Base-by-base conservation (phyloP, 441 rosid species). In the Aquilaria agallochum region DNA sequence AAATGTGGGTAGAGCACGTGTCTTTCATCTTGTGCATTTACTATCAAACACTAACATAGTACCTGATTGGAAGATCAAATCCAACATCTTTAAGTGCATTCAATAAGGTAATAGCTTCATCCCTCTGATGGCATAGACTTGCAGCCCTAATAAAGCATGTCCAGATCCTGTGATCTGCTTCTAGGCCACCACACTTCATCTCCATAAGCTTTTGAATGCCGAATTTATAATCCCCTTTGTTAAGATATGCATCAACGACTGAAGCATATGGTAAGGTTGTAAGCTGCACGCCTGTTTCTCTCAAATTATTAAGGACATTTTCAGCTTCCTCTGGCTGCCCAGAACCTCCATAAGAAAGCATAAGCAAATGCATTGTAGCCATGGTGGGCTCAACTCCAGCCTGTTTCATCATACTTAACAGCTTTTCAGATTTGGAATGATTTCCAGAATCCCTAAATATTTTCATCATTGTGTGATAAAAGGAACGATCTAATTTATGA, bases 361-460 rank as follows among this genome's bases (percentile, higher is more conserved):
- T 91, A 65, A 94, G 94, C 78, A 94, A 73, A 78, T 94, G 99
- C 99, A 91, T 89, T 67, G 99, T 89, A 55, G 97, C 89, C 73
- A 75, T 64, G 42, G 76, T 82, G 49, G 96, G 96, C 66, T 84
- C 96, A 50, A 91, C 76, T 64, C 99, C 97, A 13, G 86, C 85
- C 73, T 72, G 86, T 72, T 85, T 86, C 97, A 94, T 94, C 86
- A 77, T 69, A 68, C 74, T 65, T 36, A 91, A 73, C 42, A 94
- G 70, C 9, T 69, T 78, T 79, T 91, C 92, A 58, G 96, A 92
- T 83, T 91, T 91, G 46, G 83, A 62, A 75, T 94, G 79, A 53
- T 72, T 70, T 64, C 96, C 94, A 54, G 84, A 82, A 73, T 86
- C 79, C 63, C 96, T 82, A 67, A 58, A 89, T 74, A 90, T 79